Base-by-base conservation (phyloP, 2,329 filamentous ascomycete genomes). In the Stachybotrys elegans region DNA sequence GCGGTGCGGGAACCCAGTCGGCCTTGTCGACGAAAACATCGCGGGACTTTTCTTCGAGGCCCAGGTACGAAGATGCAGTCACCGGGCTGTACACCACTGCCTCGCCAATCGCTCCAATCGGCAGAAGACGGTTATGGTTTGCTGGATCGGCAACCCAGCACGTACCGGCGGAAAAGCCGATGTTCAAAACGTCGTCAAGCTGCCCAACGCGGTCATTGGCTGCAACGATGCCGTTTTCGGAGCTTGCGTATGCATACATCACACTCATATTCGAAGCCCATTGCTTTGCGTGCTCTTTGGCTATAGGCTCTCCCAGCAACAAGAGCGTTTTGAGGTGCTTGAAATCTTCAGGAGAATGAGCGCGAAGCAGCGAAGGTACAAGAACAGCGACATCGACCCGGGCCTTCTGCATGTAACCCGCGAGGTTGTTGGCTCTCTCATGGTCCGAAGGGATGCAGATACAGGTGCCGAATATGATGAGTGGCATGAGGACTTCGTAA, bases 371-470 rank as follows among this genome's bases (percentile, higher is more conserved):
- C 0, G 56, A 54, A 1, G 56, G 56, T 0, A 56, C 57, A 1
- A 58, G 16, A 31, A 54, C 53, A 5, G 54, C 43, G 40, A 49
- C 55, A 19, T 49, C 53, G 16, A 48, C 48, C 2, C 23, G 42
- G 0, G 47, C 45, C 0, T 43, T 22, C 13, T 47, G 49, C 6
- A 58, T 54, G 2, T 51, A 47, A 0, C 40, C 44, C 0, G 48
- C 40, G 0, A 58, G 34, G 6, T 52, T 37, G 1, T 32, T 11
- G 23, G 45, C 36, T 0, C 51, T 46, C 43, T 49, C 53, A 6
- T 57, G 50, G 1, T 58, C 56, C 7, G 48, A 52, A 3, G 56
- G 53, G 2, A 58, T 25, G 1, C 54, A 58, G 16, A 58, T 39
- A 17, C 51, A 55, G 5, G 50, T 50, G 7, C 56, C 56, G 1